phyloP scores from a whole-genome alignment of 1,139 yeast genomes.

The Spathaspora sp. region DNA sequence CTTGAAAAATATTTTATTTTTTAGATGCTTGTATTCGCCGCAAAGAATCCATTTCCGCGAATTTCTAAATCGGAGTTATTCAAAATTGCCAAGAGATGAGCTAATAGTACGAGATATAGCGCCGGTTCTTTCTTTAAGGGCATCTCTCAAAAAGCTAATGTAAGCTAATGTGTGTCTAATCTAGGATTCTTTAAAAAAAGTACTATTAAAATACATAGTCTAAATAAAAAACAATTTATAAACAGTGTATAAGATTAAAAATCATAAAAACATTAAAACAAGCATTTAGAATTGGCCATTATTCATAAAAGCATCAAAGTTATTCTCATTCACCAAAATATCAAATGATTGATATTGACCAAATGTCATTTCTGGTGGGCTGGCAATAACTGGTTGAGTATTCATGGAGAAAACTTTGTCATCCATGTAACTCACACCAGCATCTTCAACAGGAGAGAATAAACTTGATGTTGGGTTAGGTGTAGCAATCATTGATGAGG shows the following conservation, averaged over 20 bases:
- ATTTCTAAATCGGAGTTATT: background rate
- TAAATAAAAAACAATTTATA: background rate
- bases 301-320: constrained; percentile 7
- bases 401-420: background rate
- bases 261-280: background rate
- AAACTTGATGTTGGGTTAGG: background rate
- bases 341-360: constrained; percentile 7
- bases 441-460: background rate
- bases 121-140: too few species aligned
- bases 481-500: constrained; percentile 1
- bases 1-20: background rate
- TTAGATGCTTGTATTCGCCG: background rate
- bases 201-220: constrained; percentile 1
- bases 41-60: background rate
- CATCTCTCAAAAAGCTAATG: too few species aligned
- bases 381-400: constrained; percentile 1
- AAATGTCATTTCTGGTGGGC: background rate
- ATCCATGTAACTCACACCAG: background rate
- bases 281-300: constrained; percentile 1
- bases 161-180: too few species aligned
- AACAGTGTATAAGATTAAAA: background rate
- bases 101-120: too few species aligned
- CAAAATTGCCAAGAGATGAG: background rate
- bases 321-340: constrained; percentile 6
- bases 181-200: too few species aligned